Conservation (phyloP, 257 asterid species). For the Solanum habrochaites region DNA sequence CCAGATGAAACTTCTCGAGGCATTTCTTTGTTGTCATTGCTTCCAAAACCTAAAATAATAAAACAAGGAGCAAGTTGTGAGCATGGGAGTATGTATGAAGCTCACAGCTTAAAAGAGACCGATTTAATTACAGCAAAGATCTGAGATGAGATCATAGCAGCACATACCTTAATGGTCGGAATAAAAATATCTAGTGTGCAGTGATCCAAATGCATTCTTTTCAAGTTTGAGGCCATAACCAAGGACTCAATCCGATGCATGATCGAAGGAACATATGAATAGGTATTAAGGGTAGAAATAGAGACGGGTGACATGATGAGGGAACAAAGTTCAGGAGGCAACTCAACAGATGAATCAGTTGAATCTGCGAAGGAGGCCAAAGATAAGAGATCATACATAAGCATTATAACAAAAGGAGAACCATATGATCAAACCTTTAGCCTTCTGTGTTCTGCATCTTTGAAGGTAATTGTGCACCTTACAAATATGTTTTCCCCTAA, state of each 20-base stretch:
- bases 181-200: slow-evolving; percentile 31
- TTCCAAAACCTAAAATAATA: slow-evolving; percentile 47
- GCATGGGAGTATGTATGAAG: not conserved
- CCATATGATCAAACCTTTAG: slow-evolving; percentile 32
- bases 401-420: not conserved
- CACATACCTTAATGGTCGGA: slow-evolving; percentile 41
- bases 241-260: slow-evolving; percentile 81
- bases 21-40: slow-evolving; percentile 74
- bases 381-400: not conserved
- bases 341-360: slow-evolving; percentile 31
- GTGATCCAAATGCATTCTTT: slow-evolving; percentile 28
- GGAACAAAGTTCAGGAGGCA: slow-evolving; percentile 77
- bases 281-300: slow-evolving; percentile 43
- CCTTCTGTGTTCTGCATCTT: slow-evolving; percentile 20
- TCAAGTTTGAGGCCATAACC: slow-evolving; percentile 55
- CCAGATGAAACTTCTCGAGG: slow-evolving; percentile 59
- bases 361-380: slow-evolving; percentile 24
- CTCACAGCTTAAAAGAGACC: not conserved
- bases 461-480: slow-evolving; percentile 46
- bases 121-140: not conserved
- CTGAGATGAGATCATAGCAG: not conserved
- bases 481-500: slow-evolving; percentile 33
- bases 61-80: not conserved
- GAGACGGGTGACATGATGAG: slow-evolving; percentile 60
- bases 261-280: slow-evolving; percentile 52